Conservation (phyloP, 306 rosid species). For the Alnus glutinosa region DNA sequence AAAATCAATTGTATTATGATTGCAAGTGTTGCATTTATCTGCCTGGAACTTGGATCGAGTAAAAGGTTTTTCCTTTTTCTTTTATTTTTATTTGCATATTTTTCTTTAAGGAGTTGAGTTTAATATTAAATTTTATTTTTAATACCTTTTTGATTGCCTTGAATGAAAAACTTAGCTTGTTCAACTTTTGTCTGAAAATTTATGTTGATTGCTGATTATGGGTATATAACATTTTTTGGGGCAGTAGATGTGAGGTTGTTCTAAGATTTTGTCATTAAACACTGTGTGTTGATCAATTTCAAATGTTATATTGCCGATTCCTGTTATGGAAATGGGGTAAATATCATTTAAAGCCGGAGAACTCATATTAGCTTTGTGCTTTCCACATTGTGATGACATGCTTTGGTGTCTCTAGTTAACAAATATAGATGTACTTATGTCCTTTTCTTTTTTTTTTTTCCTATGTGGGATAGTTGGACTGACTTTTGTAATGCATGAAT, state of each 20-base stretch:
- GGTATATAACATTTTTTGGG: background rate
- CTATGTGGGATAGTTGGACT: background rate
- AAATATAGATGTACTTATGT: background rate
- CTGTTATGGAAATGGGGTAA: background rate
- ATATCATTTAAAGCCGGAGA: background rate
- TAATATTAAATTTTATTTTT: background rate
- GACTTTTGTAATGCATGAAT: constrained; percentile 10
- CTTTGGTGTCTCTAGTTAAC: background rate
- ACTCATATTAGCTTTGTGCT: background rate
- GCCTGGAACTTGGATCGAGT: background rate
- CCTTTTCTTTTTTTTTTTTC: background rate
- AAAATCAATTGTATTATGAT: background rate
- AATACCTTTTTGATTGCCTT: background rate
- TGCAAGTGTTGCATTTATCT: background rate
- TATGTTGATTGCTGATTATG: background rate
- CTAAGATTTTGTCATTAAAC: background rate
- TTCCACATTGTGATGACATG: background rate
- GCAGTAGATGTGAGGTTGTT: background rate
- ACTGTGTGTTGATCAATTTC: background rate
- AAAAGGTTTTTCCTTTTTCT: background rate
- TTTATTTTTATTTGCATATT: background rate
- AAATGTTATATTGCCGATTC: background rate
- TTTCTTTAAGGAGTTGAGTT: background rate
- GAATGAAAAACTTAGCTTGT: background rate
- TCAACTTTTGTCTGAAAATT: background rate